Evolutionary conservation across 176 grass and related monocot genomes (phyloP), one percentile per base, ranked within the genome.

Genomic region (Musa itinerans): DNA sequence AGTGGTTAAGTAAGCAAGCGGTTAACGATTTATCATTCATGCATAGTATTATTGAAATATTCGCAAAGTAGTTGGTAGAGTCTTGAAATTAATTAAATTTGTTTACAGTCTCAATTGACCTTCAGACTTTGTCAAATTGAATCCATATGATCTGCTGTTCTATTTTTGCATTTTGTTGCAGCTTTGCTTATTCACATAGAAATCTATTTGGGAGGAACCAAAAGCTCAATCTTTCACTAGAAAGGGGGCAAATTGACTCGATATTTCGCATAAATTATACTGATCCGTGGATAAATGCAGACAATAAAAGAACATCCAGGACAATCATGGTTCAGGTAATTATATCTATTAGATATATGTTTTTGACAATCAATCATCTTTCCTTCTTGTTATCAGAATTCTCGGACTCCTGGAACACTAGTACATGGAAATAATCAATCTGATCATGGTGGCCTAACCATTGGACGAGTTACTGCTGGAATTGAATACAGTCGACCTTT

Each of bases 181-280:
- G 95, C 77, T 89, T 99, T 84, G 91, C 84, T 15, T 99, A 99
- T 82, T 94, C 91, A 25, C 86, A 99, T 74, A 81, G 91, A 23
- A 99, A 99, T 84, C 83, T 99, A 57, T 99, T 99, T 83, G 95
- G 88, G 80, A 92, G 88, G 83, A 99, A 94, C 74, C 93, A 99
- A 71, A 94, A 99, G 62, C 63, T 94, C 51, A 94, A 94, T 86
- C 84, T 99, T 24, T 94, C 84, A n/a, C 26, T 99, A 52, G 88
- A 99, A 79, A 94, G 95, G 76, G 91, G 88, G 14, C 95, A 99
- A 78, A 94, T 89, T 54, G 95, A 99, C 86, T 99, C 95, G 13
- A 87, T 99, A 72, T 94, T 88, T 81, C 81, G 84, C 52, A 78
- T 99, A 61, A 94, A 89, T 79, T 99, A 92, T 77, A 99, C 85